Base-by-base conservation (phyloP, 768 basidiomycete genomes). In the Boletus rubroflammeus region DNA sequence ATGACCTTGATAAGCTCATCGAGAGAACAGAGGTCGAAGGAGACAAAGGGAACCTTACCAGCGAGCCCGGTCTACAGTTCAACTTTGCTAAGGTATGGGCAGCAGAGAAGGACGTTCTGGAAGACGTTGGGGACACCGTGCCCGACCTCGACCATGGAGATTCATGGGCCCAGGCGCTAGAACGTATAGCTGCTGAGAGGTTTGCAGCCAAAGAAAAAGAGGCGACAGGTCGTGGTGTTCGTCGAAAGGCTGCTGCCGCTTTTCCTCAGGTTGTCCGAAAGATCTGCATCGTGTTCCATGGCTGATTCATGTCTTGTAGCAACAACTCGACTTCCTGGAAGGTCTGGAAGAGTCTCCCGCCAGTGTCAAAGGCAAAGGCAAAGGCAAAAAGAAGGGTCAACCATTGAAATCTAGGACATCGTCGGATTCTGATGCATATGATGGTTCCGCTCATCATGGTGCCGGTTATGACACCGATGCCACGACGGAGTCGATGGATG, bases 61-160 rank as follows among this genome's bases (percentile, higher is more conserved):
- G 78, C 53, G 79, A 81, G 43, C 72, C 78, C n/a, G 75, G 76
- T 35, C 68, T 84, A 29, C 75, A 82, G 9, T 97, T 98, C 67
- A 82, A 81, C 6, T 96, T 95, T 63, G 93, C 95, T 11, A 94
- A 95, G 68, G 80, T 98, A 40, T 98, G 95, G 95, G 82, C 87
- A 1, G 84, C 88, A 23, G 84, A 88, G 55, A 86, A 88, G 64
- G 86, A 86, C 50, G 63, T 74, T 3, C 69, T 90, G 45, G 88
- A 87, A 65, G 88, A 90, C 15, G 65, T 91, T 21, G 77, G 73
- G 32, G 88, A 88, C 43, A 76, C 73, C 6, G 62, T 76, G 4
- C 67, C 67, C 2, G 74, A 73, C 5, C 57, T 67, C 15, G 84
- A 82, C 43, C 78, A 84, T 51, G 77, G 74, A 29, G 86, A 92